Evolutionary conservation across 2,329 filamentous ascomycete genomes (phyloP).

Genomic region (Colletotrichum eleusines): DNA sequence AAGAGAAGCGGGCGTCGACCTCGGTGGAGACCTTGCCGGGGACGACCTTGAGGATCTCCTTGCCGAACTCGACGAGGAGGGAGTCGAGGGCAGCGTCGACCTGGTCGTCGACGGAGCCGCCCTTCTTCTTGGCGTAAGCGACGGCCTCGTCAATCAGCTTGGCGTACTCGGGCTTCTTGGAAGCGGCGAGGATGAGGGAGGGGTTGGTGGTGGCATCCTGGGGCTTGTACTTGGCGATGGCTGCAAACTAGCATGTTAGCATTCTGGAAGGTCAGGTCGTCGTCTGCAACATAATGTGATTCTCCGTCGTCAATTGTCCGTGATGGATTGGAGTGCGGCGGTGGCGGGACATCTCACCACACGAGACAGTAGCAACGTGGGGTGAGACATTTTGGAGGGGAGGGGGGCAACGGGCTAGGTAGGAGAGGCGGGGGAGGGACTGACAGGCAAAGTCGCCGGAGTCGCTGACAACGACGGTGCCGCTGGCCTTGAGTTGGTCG

Average conservation of each 20-base stretch:
- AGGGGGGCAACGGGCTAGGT: background rate
- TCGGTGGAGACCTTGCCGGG: conserved; percentile 99
- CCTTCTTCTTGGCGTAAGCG: conserved; percentile 84
- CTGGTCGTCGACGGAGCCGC: conserved; percentile 79
- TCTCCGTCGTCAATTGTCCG: background rate
- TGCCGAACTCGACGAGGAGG: conserved; percentile 97
- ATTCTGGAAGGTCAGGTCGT: conserved; percentile 10
- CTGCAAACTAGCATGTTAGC: conserved; percentile 57
- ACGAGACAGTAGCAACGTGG: conserved; percentile 3
- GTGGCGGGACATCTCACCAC: background rate
- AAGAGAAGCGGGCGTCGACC: conserved; percentile 96
- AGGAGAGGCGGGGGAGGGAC: conserved; percentile 52
- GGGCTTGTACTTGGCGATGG: conserved; percentile 99
- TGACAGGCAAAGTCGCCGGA: conserved; percentile 88
- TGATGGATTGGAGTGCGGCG: conserved; percentile 15
- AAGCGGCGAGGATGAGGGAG: conserved; percentile 96
- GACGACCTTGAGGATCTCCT: conserved; percentile 95
- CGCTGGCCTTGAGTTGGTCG: conserved; percentile 95
- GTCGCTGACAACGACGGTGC: conserved; percentile 98
- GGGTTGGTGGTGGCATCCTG: conserved; percentile 99
- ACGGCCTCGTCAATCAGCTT: conserved; percentile 90
- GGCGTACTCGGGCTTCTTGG: conserved; percentile 98
- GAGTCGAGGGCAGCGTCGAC: conserved; percentile 92
- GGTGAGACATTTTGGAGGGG: conserved; percentile 20
- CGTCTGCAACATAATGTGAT: conserved; percentile 12